phyloP scores from a whole-genome alignment of 2,329 filamentous ascomycete genomes.

The Elsinoe arachidis region DNA sequence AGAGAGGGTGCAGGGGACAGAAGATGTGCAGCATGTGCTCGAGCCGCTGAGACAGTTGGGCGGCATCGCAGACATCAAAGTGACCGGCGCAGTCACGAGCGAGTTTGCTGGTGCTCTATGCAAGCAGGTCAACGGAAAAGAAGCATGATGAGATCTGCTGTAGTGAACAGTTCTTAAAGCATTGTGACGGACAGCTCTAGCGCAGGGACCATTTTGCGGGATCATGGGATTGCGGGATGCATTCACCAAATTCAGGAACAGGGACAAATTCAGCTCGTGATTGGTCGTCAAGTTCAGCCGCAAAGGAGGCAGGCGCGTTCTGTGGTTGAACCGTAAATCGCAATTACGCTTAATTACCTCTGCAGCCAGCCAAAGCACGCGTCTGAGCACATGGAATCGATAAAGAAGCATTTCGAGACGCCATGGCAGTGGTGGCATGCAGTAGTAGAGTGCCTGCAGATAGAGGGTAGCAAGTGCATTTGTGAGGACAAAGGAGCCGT shows the following conservation, averaged over 20 bases:
- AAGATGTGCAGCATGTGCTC: slow-evolving; percentile 34
- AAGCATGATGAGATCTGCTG: background rate
- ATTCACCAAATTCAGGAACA: slow-evolving; percentile 1
- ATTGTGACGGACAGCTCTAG: background rate
- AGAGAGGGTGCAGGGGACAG: slow-evolving; percentile 25
- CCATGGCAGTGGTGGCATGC: background rate
- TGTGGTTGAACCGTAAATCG: background rate
- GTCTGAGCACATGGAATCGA: background rate
- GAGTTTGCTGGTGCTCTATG: slow-evolving; percentile 29
- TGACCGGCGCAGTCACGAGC: slow-evolving; percentile 33
- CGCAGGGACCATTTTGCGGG: background rate
- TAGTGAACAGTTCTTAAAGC: background rate
- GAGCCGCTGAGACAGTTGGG: slow-evolving; percentile 33
- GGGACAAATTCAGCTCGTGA: background rate
- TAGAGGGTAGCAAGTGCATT: background rate
- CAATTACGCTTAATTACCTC: background rate
- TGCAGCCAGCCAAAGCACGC: background rate
- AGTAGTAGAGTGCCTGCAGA: background rate
- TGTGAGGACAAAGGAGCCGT: background rate
- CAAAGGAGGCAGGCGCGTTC: background rate
- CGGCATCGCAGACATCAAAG: slow-evolving; percentile 28
- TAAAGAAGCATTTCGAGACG: background rate
- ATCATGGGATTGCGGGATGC: background rate
- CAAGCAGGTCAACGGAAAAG: slow-evolving; percentile 24
- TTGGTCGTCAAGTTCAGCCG: slow-evolving; percentile 3